Conservation (phyloP, 257 asterid species). For the Haberlea rhodopensis region DNA sequence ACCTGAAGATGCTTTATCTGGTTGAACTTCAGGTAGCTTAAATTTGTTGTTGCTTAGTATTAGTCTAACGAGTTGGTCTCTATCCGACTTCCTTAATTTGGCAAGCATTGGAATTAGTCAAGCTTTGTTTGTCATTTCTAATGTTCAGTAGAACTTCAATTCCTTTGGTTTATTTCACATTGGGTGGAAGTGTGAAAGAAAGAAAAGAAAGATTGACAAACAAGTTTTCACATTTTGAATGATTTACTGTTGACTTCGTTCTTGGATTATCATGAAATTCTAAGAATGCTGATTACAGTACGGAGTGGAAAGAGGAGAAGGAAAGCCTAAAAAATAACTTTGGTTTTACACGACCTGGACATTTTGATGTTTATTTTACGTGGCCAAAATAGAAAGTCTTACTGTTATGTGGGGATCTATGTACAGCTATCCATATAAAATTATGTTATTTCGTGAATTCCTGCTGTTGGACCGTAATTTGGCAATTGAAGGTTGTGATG, state of each 20-base stretch:
- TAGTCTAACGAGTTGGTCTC: conserved; percentile 5
- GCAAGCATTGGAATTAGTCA: not conserved
- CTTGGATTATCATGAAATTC: too few relatives aligned
- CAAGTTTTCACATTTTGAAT: too few relatives aligned
- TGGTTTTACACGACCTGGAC: conserved; percentile 11
- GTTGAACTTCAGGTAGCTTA: not conserved
- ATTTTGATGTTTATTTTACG: not conserved
- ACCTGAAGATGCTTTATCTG: conserved; percentile 5
- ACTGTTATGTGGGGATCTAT: not conserved
- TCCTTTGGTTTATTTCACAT: too few relatives aligned
- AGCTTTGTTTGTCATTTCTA: not conserved
- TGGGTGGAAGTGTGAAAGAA: too few relatives aligned
- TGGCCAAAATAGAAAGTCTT: conserved; percentile 9
- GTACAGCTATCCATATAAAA: not conserved
- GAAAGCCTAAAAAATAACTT: not conserved
- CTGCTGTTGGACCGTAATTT: not conserved
- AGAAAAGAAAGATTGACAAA: too few relatives aligned
- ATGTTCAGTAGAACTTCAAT: too few relatives aligned
- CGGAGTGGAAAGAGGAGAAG: conserved; percentile 1
- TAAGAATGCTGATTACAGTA: not conserved
- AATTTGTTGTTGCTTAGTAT: conserved; percentile 3
- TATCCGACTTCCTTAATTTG: conserved; percentile 2
- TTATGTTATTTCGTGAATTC: not conserved
- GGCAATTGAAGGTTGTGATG: not conserved
- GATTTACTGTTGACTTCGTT: too few relatives aligned